Base-by-base conservation (phyloP, 306 rosid genomes). In the Senna tora region DNA sequence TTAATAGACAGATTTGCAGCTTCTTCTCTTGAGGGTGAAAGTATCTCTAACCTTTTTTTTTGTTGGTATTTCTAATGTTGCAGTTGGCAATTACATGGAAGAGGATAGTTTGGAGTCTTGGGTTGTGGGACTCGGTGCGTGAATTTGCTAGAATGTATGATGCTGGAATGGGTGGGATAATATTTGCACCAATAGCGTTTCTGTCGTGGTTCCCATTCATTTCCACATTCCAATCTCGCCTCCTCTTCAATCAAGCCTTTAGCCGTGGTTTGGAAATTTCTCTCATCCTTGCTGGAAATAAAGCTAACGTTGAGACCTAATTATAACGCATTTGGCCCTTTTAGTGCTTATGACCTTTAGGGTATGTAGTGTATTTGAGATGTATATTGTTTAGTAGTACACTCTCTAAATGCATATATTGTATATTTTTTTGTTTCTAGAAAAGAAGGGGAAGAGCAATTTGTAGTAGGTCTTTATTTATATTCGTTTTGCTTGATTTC, bases 191-290 rank as follows among this genome's bases (percentile, higher is more conserved):
- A 0, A 57, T 91, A 59, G 96, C 90, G 2, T 46, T 94, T 62
- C 58, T 94, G 46, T 89, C 98, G 7, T 94, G 98, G 98, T 94
- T 94, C 84, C 97, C 98, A 0, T 94, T 94, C 85, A 70, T 94
- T 75, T 89, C 98, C 43, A 94, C 98, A 21, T 91, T 94, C 84
- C 98, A 91, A 78, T 94, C 98, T 62, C 97, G 98, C 47, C 96
- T 94, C 68, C 92, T 94, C 71, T 94, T 89, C 55, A 94, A 94
- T 78, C 99, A 94, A 89, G 99, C 99, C 34, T 94, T 91, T 72
- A 94, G 97, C 68, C 99, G 99, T 34, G 99, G 99, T 43, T 84
- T 94, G 79, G 97, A 94, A 79, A 94, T 94, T 74, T 94, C 99
- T 1, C 77, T 94, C 84, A 94, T 94, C 84, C 99, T 94, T 61